Percentiles rank a stretch among this genome's conserved stretches.
Conservation (phyloP, 495 filamentous ascomycete species). For the Penicillium herquei region DNA sequence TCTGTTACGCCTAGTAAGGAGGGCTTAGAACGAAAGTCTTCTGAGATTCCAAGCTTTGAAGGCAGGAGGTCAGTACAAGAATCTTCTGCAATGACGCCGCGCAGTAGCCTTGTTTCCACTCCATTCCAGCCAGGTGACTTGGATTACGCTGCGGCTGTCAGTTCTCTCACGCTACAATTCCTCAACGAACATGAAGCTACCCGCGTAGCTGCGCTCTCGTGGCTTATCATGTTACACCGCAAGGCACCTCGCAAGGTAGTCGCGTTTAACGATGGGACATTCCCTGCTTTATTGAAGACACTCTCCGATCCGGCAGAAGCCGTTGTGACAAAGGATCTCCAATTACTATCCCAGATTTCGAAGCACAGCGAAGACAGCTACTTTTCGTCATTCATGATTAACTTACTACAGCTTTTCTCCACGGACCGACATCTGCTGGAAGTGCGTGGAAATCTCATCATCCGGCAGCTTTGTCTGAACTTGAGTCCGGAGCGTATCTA, state of each 20-base stretch:
- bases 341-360: slow-evolving; percentile 93
- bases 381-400: slow-evolving; percentile 98
- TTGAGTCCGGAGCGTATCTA: slow-evolving; percentile 95
- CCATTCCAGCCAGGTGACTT: slow-evolving; percentile 61
- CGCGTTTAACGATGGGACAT: slow-evolving; percentile 95
- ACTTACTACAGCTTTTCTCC: slow-evolving; percentile 89
- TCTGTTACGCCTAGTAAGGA: slow-evolving; percentile 49
- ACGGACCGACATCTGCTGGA: slow-evolving; percentile 90
- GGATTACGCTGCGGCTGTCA: slow-evolving; percentile 97
- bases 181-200: slow-evolving; percentile 96
- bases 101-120: slow-evolving; percentile 39
- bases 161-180: slow-evolving; percentile 89
- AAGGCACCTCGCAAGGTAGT: slow-evolving; percentile 93
- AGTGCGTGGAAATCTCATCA: slow-evolving; percentile 92
- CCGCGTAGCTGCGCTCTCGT: slow-evolving; percentile 86
- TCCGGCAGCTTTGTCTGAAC: slow-evolving; percentile 89
- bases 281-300: slow-evolving; percentile 93
- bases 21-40: slow-evolving; percentile 50
- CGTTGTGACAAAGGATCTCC: slow-evolving; percentile 92
- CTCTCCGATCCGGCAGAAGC: slow-evolving; percentile 93
- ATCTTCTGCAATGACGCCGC: slow-evolving; percentile 46
- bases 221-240: slow-evolving; percentile 95
- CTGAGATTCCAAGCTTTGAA: slow-evolving; percentile 32
- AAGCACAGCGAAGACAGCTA: slow-evolving; percentile 95
- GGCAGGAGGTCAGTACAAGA: slow-evolving; percentile 35